Percentiles rank a stretch among this genome's conserved stretches.
Evolutionary conservation across 1,284 basidiomycete species (phyloP).

Genomic region (Ceratobasidium papillatum): DNA sequence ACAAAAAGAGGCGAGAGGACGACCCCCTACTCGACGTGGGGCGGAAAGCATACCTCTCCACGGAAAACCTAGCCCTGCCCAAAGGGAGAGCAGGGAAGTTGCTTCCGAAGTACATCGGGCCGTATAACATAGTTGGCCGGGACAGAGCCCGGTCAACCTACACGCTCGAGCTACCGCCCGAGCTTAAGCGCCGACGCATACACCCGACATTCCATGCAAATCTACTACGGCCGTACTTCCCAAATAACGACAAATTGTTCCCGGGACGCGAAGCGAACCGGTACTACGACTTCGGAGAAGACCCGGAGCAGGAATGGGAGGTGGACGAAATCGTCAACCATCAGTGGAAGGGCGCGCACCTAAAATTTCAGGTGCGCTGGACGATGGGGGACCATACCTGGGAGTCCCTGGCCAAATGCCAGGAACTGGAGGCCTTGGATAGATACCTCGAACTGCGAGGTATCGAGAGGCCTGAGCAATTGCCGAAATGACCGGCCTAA

Average conservation of each 20-base stretch:
- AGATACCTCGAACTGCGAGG: slow-evolving; percentile 47
- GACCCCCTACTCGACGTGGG: slow-evolving; percentile 45
- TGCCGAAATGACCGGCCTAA: no score
- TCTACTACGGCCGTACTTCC: slow-evolving; percentile 42
- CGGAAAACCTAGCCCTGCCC: slow-evolving; percentile 50
- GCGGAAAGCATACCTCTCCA: slow-evolving; percentile 52
- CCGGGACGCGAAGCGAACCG: neutral
- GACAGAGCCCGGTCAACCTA: slow-evolving; percentile 8
- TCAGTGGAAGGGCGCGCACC: neutral
- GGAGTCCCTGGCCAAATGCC: neutral
- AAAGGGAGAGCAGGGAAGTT: slow-evolving; percentile 19
- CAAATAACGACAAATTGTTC: slow-evolving; percentile 43
- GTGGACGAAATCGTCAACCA: slow-evolving; percentile 22
- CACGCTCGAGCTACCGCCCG: slow-evolving; percentile 44
- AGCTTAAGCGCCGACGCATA: slow-evolving; percentile 40
- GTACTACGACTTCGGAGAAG: slow-evolving; percentile 11
- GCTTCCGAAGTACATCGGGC: slow-evolving; percentile 38
- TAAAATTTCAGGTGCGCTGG: neutral
- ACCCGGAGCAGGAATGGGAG: slow-evolving; percentile 12
- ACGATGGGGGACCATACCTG: slow-evolving; percentile 13
- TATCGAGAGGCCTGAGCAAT: neutral
- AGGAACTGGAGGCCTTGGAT: slow-evolving; percentile 48
- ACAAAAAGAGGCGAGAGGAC: slow-evolving; percentile 42
- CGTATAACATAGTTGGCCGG: neutral
- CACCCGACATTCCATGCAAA: slow-evolving; percentile 45